Evolutionary conservation across 1,139 yeast genomes (phyloP).

Genomic region (Taphrina betulina): DNA sequence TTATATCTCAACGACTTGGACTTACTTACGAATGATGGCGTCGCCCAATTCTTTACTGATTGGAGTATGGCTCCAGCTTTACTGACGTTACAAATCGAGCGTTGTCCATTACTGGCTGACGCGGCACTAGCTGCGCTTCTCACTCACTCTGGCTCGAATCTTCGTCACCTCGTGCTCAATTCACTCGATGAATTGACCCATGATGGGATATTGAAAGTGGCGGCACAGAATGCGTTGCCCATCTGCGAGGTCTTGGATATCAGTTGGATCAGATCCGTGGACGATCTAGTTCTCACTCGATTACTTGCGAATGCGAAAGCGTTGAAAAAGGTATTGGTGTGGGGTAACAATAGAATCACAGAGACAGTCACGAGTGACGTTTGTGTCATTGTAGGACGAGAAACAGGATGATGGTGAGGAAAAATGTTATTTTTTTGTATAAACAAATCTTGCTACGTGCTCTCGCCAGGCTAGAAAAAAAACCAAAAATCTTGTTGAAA

Average conservation of each 20-base stretch:
- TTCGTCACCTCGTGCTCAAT: slow-evolving; percentile 69
- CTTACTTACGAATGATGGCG: slow-evolving; percentile 69
- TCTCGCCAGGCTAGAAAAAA: too few species aligned
- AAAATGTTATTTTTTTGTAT: too few species aligned
- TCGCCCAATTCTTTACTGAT: slow-evolving; percentile 56
- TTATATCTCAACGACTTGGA: slow-evolving; percentile 72
- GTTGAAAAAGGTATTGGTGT: slow-evolving; percentile 29
- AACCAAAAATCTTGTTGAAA: too few species aligned
- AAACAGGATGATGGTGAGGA: neutral
- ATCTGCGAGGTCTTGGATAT: slow-evolving; percentile 27
- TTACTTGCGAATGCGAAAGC: slow-evolving; percentile 18
- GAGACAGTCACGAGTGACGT: slow-evolving; percentile 13
- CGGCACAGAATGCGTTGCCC: slow-evolving; percentile 27
- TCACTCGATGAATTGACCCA: slow-evolving; percentile 62
- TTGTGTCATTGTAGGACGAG: slow-evolving; percentile 24
- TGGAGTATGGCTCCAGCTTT: slow-evolving; percentile 61
- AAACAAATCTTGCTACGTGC: too few species aligned
- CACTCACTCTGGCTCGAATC: slow-evolving; percentile 61
- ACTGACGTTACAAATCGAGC: slow-evolving; percentile 58
- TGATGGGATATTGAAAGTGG: slow-evolving; percentile 51
- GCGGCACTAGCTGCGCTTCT: slow-evolving; percentile 60
- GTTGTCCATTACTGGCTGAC: slow-evolving; percentile 68
- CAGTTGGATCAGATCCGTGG: slow-evolving; percentile 32
- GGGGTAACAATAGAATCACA: slow-evolving; percentile 33
- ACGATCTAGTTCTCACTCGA: slow-evolving; percentile 30